Evolutionary conservation across 306 rosid species (phyloP).

Genomic region (Vigna hirtella): DNA sequence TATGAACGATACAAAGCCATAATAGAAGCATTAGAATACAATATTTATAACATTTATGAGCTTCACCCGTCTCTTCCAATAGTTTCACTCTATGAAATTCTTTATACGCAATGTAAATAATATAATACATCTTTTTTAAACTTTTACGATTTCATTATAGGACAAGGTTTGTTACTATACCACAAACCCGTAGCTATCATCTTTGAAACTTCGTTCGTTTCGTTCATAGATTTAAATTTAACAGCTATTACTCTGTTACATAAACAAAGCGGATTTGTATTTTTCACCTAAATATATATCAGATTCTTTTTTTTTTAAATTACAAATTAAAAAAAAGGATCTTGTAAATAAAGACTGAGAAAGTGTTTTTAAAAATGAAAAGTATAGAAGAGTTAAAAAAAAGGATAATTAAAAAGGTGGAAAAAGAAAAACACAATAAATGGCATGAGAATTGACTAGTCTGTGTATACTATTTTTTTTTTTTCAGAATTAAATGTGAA

Average conservation of each 20-base stretch:
- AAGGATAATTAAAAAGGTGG: background rate
- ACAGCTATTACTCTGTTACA: slow-evolving; percentile 30
- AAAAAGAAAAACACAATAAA: slow-evolving; percentile 23
- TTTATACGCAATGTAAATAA: background rate
- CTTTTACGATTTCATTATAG: background rate
- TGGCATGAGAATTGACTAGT: slow-evolving; percentile 43
- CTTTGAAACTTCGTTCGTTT: slow-evolving; percentile 42
- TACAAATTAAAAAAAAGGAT: too few relatives aligned
- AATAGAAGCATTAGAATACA: slow-evolving; percentile 40
- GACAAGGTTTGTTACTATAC: slow-evolving; percentile 46
- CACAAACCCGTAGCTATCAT: slow-evolving; percentile 27
- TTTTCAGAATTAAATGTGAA: background rate
- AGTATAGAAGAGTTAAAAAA: background rate
- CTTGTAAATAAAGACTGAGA: too few relatives aligned
- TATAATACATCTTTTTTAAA: background rate
- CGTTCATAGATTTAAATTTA: slow-evolving; percentile 44
- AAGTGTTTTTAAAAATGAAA: background rate
- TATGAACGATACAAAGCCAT: slow-evolving; percentile 27
- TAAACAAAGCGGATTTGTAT: background rate
- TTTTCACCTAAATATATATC: background rate
- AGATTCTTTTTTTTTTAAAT: background rate
- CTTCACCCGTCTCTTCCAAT: slow-evolving; percentile 49
- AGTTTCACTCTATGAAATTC: slow-evolving; percentile 30
- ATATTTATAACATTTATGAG: slow-evolving; percentile 54
- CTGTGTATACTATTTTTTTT: slow-evolving; percentile 1